phyloP scores from a whole-genome alignment of 2,329 filamentous ascomycete species.

The Hypocreales sp. region DNA sequence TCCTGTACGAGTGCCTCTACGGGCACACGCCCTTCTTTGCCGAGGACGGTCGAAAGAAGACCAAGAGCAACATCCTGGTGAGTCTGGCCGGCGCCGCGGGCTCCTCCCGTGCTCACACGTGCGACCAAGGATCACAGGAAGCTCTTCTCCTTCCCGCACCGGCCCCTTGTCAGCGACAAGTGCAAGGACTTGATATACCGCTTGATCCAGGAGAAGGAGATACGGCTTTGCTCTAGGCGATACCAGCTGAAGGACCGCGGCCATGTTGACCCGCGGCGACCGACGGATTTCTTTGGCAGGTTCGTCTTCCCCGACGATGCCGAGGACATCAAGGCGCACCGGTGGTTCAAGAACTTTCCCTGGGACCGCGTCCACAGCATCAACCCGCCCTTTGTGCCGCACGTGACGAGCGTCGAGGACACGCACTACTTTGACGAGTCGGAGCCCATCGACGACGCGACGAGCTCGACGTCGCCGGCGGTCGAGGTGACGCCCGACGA shows the following conservation, averaged over 20 bases:
- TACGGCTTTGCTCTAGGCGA: constrained; percentile 58
- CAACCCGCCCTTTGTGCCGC: constrained; percentile 65
- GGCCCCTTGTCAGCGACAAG: constrained; percentile 47
- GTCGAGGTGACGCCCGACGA: constrained; percentile 14
- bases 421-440: constrained; percentile 88
- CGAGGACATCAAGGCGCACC: constrained; percentile 76
- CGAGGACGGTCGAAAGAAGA: constrained; percentile 61
- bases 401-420: constrained; percentile 51
- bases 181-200: constrained; percentile 64
- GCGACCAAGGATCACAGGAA: constrained; percentile 42
- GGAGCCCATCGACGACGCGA: constrained; percentile 51
- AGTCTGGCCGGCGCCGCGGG: constrained; percentile 13
- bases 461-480: constrained; percentile 27
- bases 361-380: constrained; percentile 63
- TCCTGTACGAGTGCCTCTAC: constrained; percentile 87
- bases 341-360: constrained; percentile 65
- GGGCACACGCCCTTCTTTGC: constrained; percentile 81
- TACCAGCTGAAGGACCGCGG: constrained; percentile 52
- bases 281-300: constrained; percentile 19
- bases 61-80: constrained; percentile 73
- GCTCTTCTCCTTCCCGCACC: constrained; percentile 55
- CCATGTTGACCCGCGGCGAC: constrained; percentile 7
- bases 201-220: constrained; percentile 59
- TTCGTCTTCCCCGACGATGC: constrained; percentile 76
- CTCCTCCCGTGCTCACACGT: not conserved